Evolutionary conservation across 108 stramenopile species (phyloP), one percentile per base, ranked within the genome.

Genomic region (Pseudonitzschia multistriata): DNA sequence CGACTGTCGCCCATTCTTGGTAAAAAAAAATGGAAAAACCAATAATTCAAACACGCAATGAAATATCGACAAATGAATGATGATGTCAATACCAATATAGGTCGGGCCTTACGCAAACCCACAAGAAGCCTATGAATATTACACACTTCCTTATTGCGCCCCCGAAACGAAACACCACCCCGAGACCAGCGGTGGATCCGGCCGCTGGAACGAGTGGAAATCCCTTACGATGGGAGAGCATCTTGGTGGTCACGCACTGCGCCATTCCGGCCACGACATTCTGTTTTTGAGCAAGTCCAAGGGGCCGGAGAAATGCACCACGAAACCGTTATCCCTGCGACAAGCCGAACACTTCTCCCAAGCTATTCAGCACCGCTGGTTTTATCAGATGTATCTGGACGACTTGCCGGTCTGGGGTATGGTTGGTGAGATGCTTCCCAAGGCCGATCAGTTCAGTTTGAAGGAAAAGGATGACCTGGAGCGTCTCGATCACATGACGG

Each of bases 31-130:
- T n/a, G n/a, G n/a, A n/a, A n/a, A n/a, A n/a, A n/a, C n/a, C n/a
- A n/a, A n/a, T n/a, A n/a, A n/a, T n/a, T 42, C 40, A 42, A 10
- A 13, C 7, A 42, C 40, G 40, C 40, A 42, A 42, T 10, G 8
- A 55, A 55, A 55, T 11, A 55, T 28, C 24, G 27, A 29, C 7
- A 55, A 7, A 25, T 25, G 17, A 42, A 42, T 10, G 13, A 39
- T 54, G 53, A 54, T 54, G 37, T 39, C 5, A 5, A 39, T 39
- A 39, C 37, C 10, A 19, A 53, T 35, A 0, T 59, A 91, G 92
- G 92, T 99, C n/a, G 98, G 98, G 10, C 98, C 98, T 27, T 98
- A 96, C 73, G 92, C 95, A 69, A 99, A 99, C 72, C 98, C 98
- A 15, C 95, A 97, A 84, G 98, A 99, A 82, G 96, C 97, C 17